Evolutionary conservation across 441 rosid genomes (phyloP), one percentile per base, ranked within the genome.

Genomic region (Geranium incanum): DNA sequence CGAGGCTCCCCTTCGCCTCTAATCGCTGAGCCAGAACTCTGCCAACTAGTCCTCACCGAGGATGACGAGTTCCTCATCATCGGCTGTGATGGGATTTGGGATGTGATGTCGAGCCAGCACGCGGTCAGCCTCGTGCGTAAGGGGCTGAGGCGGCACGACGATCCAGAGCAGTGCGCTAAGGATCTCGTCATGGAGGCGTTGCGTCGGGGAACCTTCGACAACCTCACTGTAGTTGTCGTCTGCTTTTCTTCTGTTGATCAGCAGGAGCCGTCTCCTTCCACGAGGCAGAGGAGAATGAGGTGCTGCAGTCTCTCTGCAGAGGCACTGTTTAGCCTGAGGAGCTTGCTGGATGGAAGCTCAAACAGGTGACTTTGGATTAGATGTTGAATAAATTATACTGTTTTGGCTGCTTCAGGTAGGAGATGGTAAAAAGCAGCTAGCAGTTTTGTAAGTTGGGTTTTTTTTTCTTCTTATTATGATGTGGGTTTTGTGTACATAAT

Each of bases 11-110:
- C 88, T 13, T 92, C 91, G 1, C 99, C 97, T 38, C 91, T 94
- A 12, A 89, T 84, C 0, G 81, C 97, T 0, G 97, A 92, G 73
- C 99, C 99, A 0, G 99, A 92, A 75, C 82, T 92, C 74, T 81
- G 63, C 28, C 91, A 80, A 74, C 71, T 84, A 73, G 80, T 81
- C 15, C 71, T 94, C 15, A 88, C 89, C 1, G 95, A 90, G 79
- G 97, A 92, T 0, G 98, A 91, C n/a, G 97, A 93, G 80, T 93
- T 93, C 74, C 90, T 93, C 39, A 84, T 93, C 52, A 84, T 93
- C 0, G 96, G 96, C 0, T 93, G 97, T 72, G 98, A 93, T 8
- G 98, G 98, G 52, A 83, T 93, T 33, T 93, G 97, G 96, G 98
- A 93, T 72, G 96, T 86, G 0, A 84, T 93, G 88, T 80, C 95